Evolutionary conservation across 441 rosid species (phyloP), one percentile per base, ranked within the genome.

Genomic region (Adansonia gregorii): DNA sequence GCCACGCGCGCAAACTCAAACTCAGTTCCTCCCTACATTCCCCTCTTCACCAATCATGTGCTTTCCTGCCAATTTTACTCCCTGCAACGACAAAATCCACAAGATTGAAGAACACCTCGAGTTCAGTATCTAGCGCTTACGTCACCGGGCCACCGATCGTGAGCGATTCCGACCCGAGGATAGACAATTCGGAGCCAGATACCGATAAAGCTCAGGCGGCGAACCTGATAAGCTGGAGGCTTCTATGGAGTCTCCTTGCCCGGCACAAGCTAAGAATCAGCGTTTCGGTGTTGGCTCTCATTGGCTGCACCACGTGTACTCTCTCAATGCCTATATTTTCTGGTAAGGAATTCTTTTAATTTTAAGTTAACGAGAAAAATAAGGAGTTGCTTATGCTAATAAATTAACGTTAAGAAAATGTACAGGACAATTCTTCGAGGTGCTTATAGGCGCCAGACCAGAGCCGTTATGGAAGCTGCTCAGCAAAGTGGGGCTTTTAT

Each of bases 251-350:
- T 59, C 84, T 93, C 39, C 70, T 93, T 85, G 63, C 73, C 56
- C 67, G 79, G 76, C 97, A 95, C 80, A 93, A 89, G 83, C 83
- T 87, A 27, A 85, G 92, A 67, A 85, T 92, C 11, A 79, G 73
- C 31, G 24, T 88, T 76, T 85, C 91, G 54, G 64, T 82, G 39
- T 61, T 89, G 66, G 76, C 94, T 73, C 91, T 92, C 46, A 17
- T 86, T 77, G 96, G 91, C 8, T 83, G 96, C 86, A 86, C 91
- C 77, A 77, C 85, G 5, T 95, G 95, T 73, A 95, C 98, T 75
- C 96, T 95, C 76, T 91, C 96, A 14, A 88, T 91, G 96, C 97
- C 98, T 41, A 78, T 95, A 31, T 95, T 89, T 74, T 93, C 99
- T 35, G 99, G 98, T 95, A 71, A 9, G 56, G 45, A 15, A 15